These are phyloP conservation scores for Myxozyma nipponensis DNA, from an alignment of 805 yeast genomes.

Conservation along the genomic window DNA sequence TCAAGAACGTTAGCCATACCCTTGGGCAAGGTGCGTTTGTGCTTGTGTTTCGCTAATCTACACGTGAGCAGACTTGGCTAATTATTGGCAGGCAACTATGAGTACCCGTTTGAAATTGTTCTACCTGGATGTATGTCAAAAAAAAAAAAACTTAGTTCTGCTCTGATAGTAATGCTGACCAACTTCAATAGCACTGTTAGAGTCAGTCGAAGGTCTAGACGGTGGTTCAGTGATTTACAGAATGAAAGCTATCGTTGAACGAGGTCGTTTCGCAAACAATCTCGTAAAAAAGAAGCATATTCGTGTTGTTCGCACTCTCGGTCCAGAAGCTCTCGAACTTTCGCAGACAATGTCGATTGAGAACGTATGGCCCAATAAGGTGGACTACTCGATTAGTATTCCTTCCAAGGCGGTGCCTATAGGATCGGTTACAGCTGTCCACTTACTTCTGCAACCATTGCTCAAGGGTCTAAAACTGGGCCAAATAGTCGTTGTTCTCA, in stretches of 20 bases:
- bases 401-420: conserved; percentile 88
- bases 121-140: conserved; percentile 66
- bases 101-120: conserved; percentile 80
- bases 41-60: too few relatives aligned
- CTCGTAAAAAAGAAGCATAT: conserved; percentile 65
- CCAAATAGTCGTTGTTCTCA: conserved; percentile 59
- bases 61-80: too few relatives aligned
- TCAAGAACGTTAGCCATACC: conserved; percentile 25
- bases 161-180: too few relatives aligned
- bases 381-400: conserved; percentile 80
- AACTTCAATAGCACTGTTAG: conserved; percentile 48
- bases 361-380: conserved; percentile 92
- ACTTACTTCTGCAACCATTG: conserved; percentile 70
- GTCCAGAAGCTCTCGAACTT: conserved; percentile 81
- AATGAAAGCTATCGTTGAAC: conserved; percentile 73
- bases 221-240: conserved; percentile 71
- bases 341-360: conserved; percentile 91
- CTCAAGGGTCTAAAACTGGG: conserved; percentile 78
- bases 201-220: conserved; percentile 85
- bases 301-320: conserved; percentile 78
- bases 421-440: conserved; percentile 72
- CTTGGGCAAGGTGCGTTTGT: conserved; percentile 24
- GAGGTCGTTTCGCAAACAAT: conserved; percentile 70
- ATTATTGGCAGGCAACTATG: conserved; percentile 69
- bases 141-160: too few relatives aligned